Base-by-base conservation (phyloP, 208 protist genomes). In the Trypanosoma boissoni region DNA sequence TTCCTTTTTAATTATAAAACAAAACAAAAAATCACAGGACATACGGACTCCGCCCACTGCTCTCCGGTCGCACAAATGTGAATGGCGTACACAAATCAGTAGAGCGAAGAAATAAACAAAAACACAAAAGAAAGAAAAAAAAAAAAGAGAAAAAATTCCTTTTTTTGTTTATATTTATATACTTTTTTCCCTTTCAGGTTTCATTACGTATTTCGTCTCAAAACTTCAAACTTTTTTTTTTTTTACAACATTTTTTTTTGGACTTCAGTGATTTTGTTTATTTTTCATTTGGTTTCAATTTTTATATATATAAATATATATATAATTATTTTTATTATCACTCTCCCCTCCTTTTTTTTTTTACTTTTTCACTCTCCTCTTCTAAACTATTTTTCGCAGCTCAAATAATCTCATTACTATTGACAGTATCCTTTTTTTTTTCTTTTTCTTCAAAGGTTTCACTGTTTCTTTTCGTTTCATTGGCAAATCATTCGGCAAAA, bases 131-230 rank as follows among this genome's bases (percentile, higher is more conserved):
- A 54, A 21, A 64, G 53, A 29, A 53, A 64, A n/a, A 26, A 43
- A 56, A 43, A 5, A 43, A 44, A 58, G 48, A 55, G 41, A 29
- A 56, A 62, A 62, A 20, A 5, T 44, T 29, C 31, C 32, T n/a
- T 36, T 39, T 39, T 53, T 20, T 34, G n/a, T 31, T 12, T 39
- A 6, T 12, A 39, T 39, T 39, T 39, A 39, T 39, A 16, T 39
- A 39, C 6, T 16, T 39, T 39, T 16, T 39, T 39, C 6, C 12
- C 34, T 39, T 39, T 39, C 12, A 16, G 6, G 6, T 39, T 39
- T 39, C 12, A 16, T 39, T 39, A 16, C 12, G 34, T 12, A 39
- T 39, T 39, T 39, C 34, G 12, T 39, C 34, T 39, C 8, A 39
- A 39, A 39, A 39, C 12, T 6, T 39, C 12, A 6, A 39, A 39